Percentiles rank a stretch among this genome's conserved stretches.
phyloP scores from a whole-genome alignment of 805 yeast species.

The Zygosaccharomyces kombuchaensis region DNA sequence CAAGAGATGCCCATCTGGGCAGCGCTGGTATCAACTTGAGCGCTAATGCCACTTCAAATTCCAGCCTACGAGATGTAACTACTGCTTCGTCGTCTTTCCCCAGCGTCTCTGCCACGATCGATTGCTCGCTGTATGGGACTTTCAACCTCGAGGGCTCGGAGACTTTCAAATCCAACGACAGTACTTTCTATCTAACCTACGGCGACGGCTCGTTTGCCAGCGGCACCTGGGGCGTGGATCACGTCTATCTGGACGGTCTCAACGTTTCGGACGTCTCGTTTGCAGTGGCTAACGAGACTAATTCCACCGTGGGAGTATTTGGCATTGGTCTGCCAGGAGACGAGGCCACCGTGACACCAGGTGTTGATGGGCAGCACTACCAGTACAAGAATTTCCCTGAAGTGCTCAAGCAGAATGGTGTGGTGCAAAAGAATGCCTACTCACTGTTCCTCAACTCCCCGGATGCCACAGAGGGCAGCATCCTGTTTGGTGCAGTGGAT shows the following conservation, averaged over 20 bases:
- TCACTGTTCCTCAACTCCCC: slow-evolving; percentile 52
- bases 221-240: slow-evolving; percentile 49
- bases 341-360: slow-evolving; percentile 66
- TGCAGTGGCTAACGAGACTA: slow-evolving; percentile 66
- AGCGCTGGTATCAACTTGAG: neutral
- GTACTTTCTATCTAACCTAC: slow-evolving; percentile 44
- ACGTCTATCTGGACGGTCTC: slow-evolving; percentile 48
- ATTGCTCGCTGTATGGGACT: slow-evolving; percentile 39
- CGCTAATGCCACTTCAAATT: neutral
- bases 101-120: slow-evolving; percentile 24
- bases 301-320: slow-evolving; percentile 62
- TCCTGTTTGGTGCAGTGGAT: slow-evolving; percentile 66
- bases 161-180: slow-evolving; percentile 25
- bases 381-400: slow-evolving; percentile 66
- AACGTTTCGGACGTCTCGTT: slow-evolving; percentile 51
- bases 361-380: slow-evolving; percentile 40
- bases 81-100: slow-evolving; percentile 1
- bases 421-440: slow-evolving; percentile 50
- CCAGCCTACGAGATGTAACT: neutral
- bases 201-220: slow-evolving; percentile 47
- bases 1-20: slow-evolving; percentile 1
- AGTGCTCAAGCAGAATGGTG: slow-evolving; percentile 53
- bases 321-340: slow-evolving; percentile 68
- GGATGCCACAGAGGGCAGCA: slow-evolving; percentile 41
- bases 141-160: slow-evolving; percentile 22